A percentile compares a stretch with the other conserved stretches of the same genome.
Evolutionary conservation across 495 filamentous ascomycete genomes (phyloP).

Genomic region (Cudoniella acicularis): DNA sequence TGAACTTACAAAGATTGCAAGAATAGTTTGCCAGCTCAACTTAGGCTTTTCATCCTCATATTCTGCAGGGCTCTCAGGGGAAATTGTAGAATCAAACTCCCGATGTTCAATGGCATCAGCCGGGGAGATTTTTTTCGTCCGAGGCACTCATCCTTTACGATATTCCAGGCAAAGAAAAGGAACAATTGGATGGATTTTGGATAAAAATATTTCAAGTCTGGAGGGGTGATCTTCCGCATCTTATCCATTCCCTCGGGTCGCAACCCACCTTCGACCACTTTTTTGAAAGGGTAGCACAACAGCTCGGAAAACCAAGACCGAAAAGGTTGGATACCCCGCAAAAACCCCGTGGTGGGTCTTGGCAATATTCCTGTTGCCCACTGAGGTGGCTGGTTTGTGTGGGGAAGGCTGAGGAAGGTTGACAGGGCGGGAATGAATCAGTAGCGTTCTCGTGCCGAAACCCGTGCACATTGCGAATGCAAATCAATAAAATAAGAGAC

Average conservation of each 20-base stretch:
- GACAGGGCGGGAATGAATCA: background rate
- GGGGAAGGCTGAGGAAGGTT: background rate
- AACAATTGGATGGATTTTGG: background rate
- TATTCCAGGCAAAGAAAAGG: background rate
- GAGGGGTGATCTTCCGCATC: background rate
- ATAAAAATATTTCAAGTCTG: background rate
- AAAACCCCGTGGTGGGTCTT: background rate
- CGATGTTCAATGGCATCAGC: background rate
- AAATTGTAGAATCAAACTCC: background rate
- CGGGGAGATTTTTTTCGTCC: background rate
- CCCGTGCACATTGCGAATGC: background rate
- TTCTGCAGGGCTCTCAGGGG: background rate
- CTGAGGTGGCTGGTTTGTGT: background rate
- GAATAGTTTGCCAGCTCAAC: background rate
- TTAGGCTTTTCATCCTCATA: background rate
- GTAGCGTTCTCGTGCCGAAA: background rate
- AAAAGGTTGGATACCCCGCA: background rate
- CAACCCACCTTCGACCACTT: background rate
- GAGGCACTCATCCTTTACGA: background rate
- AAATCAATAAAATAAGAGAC: background rate
- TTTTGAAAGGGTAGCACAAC: too few species aligned
- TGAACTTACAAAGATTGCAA: background rate
- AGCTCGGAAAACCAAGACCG: background rate
- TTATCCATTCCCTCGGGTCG: background rate
- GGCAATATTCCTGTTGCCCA: background rate